These are phyloP conservation scores for Tremella fuciformis DNA, from an alignment of 768 basidiomycete species.

Conservation along the genomic window DNA sequence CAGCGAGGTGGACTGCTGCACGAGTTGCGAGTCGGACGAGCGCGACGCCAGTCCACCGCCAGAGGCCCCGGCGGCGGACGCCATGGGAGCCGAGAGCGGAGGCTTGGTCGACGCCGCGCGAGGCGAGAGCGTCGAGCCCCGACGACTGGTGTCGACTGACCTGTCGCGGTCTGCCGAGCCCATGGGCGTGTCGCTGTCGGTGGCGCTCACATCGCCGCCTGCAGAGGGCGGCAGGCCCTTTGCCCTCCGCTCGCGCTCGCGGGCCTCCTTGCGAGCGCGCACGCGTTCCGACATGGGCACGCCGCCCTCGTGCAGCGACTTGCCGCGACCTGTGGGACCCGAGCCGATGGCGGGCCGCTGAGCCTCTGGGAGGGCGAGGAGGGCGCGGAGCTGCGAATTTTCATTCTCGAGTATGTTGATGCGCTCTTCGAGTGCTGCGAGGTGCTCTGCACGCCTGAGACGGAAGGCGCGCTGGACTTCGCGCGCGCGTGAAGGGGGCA, in stretches of 20 bases:
- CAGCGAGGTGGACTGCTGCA: constrained; percentile 77
- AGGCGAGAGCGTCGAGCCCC: no score
- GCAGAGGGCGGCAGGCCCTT: constrained; percentile 19
- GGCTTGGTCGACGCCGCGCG: no score
- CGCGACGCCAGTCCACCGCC: no score
- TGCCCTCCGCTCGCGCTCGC: constrained; percentile 38
- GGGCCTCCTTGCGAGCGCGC: constrained; percentile 46
- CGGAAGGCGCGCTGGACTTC: constrained; percentile 53
- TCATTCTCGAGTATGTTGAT: constrained; percentile 51
- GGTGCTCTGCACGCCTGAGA: constrained; percentile 51
- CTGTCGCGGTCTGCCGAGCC: no score
- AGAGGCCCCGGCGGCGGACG: no score
- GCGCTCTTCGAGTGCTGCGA: constrained; percentile 51
- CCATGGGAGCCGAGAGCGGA: no score
- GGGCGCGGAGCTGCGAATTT: constrained; percentile 47
- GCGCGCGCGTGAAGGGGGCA: constrained; percentile 50
- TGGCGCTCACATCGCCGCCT: constrained; percentile 10
- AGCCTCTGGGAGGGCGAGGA: constrained; percentile 36
- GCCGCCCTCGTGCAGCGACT: constrained; percentile 49
- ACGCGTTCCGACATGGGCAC: constrained; percentile 52
- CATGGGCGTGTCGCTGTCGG: background rate
- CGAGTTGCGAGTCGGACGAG: constrained; percentile 57
- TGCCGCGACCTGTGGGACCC: constrained; percentile 52
- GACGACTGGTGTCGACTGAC: no score
- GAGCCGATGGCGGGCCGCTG: constrained; percentile 45